Conservation (phyloP, 257 asterid species). For the Gardenia jasminoides region DNA sequence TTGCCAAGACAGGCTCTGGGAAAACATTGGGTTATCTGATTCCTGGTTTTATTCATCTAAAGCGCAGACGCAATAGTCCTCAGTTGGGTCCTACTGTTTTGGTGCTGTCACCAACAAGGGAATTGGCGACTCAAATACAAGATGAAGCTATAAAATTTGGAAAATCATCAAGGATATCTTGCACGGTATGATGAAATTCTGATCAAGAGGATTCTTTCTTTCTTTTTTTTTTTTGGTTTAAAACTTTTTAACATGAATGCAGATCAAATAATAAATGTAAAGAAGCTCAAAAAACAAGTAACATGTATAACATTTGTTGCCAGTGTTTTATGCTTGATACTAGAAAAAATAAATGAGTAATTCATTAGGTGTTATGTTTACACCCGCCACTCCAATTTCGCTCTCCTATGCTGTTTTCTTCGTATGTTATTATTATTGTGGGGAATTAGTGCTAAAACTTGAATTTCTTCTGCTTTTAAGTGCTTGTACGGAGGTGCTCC, state of each 20-base stretch:
- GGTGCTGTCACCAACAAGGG: conserved; percentile 96
- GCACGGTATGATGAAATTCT: conserved; percentile 62
- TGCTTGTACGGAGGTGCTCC: conserved; percentile 92
- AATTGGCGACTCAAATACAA: conserved; percentile 96
- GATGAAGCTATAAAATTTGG: conserved; percentile 93
- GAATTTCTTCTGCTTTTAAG: conserved; percentile 33
- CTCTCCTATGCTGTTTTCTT: neutral
- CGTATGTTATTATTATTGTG: neutral
- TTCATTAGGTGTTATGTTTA: neutral
- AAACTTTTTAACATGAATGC: neutral
- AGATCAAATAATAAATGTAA: neutral
- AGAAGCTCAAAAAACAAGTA: neutral
- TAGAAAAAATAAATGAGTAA: neutral
- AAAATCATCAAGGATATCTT: conserved; percentile 76
- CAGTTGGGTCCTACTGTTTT: conserved; percentile 86
- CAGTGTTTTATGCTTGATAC: neutral
- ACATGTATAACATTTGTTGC: neutral
- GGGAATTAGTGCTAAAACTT: conserved; percentile 3
- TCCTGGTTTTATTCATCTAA: conserved; percentile 87
- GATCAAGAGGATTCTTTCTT: neutral
- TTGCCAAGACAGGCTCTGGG: conserved; percentile 99
- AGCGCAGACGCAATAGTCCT: conserved; percentile 58
- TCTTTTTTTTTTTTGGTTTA: too few species aligned
- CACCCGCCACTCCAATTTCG: neutral
- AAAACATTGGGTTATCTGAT: conserved; percentile 92